phyloP scores from a whole-genome alignment of 257 asterid species.

The Linderniella brevidens region DNA sequence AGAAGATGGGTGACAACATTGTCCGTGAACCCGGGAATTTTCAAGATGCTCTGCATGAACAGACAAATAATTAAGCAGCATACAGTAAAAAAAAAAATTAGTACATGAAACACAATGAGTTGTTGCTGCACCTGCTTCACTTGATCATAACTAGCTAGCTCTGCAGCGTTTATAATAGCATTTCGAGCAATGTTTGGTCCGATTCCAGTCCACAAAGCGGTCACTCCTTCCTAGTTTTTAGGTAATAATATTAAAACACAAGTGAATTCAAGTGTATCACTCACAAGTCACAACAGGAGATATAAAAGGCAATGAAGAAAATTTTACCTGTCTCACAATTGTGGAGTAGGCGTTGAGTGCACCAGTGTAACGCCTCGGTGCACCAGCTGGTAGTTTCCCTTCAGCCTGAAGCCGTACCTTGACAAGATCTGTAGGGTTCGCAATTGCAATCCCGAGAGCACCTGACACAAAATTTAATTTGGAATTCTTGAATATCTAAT shows the following conservation, averaged over 20 bases:
- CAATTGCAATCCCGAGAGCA: slow-evolving; percentile 56
- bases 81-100: too few relatives aligned
- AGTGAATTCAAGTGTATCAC: too few relatives aligned
- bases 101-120: too few relatives aligned
- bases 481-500: too few relatives aligned
- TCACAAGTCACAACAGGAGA: too few relatives aligned
- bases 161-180: slow-evolving; percentile 98
- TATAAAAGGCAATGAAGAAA: too few relatives aligned
- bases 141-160: slow-evolving; percentile 95
- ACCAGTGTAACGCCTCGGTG: slow-evolving; percentile 90
- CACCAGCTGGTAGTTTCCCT: slow-evolving; percentile 88
- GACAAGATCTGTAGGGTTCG: slow-evolving; percentile 98
- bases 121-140: slow-evolving; percentile 30
- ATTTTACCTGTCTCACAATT: slow-evolving; percentile 29
- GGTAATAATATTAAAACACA: too few relatives aligned
- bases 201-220: slow-evolving; percentile 84
- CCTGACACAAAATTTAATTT: slow-evolving; percentile 32
- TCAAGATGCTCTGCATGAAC: slow-evolving; percentile 50
- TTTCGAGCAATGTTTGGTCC: slow-evolving; percentile 93
- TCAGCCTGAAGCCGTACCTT: slow-evolving; percentile 97
- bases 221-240: slow-evolving; percentile 52
- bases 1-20: slow-evolving; percentile 75
- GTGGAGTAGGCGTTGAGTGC: slow-evolving; percentile 90
- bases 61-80: too few relatives aligned
- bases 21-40: slow-evolving; percentile 97